Base-by-base conservation (phyloP, 2,329 filamentous ascomycete genomes). In the Ascochyta fabae region DNA sequence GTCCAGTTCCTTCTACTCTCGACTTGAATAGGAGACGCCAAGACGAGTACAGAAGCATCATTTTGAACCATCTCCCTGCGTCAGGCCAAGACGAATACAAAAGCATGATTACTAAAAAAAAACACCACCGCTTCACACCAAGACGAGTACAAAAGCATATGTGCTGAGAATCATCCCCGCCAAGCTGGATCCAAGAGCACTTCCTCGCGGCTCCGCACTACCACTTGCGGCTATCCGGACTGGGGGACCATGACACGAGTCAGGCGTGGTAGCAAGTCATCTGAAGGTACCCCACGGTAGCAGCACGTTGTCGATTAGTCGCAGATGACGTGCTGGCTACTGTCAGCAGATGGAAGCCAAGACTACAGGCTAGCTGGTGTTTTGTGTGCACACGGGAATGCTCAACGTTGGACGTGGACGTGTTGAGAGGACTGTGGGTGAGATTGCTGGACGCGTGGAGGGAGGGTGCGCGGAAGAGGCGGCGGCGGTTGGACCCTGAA, bases 241-340 rank as follows among this genome's bases (percentile, higher is more conserved):
- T 42, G 27, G 31, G 50, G 16, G 10, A 27, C 27, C 26, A 13
- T 29, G 22, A 24, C 10, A 41, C 53, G 41, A 50, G 53, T 55
- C 53, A 55, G 45, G 53, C 15, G 48, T 26, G 34, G 41, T 23
- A 19, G 10, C 2, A 13, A 42, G 53, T 55, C 46, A 50, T 42
- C 35, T 55, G 53, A 19, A 46, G 6, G 36, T 46, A 50, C 53
- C 53, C 46, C 53, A 50, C 53, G 53, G 27, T 15, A 4, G 26
- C 33, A 13, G 42, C 52, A 41, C 46, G 35, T 49, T 40, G 39
- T 35, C 16, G 41, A n/a, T 33, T 40, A 23, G 33, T 22, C 22
- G 35, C 42, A 38, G 39, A 56, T 56, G 53, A 56, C 53, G 53
- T 52, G 53, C 53, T 45, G 34, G 10, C 39, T 23, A 45, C 13